Evolutionary conservation across 768 basidiomycete genomes (phyloP), one percentile per base, ranked within the genome.

Genomic region (Naganishia antarctica): DNA sequence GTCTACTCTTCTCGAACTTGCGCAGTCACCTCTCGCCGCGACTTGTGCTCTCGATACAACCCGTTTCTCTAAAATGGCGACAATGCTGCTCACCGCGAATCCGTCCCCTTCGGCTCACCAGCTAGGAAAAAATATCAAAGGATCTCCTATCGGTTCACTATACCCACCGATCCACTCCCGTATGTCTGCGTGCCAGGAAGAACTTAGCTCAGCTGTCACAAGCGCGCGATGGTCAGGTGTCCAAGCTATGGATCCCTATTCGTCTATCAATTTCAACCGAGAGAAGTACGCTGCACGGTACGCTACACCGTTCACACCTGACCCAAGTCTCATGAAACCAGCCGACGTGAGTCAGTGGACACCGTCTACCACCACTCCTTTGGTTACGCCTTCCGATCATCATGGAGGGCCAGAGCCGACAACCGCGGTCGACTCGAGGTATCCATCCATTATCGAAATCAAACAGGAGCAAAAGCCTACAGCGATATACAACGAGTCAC

Each of bases 321-420:
- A 53, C 34, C 32, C 3, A 4, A 53, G 51, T n/a, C n/a, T 53
- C 3, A 53, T 53, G 51, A 53, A 53, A 25, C 51, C 51, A 9
- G 34, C 25, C 18, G 34, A 53, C 15, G 9, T 53, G 11, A 18
- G n/a, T 32, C 32, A 31, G 9, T 53, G 51, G 51, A 53, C 32
- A 2, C 51, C 51, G n/a, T 37, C 18, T 11, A 37, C 37, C 12
- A 37, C 51, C 2, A 53, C 32, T 16, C 51, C 51, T 3, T 6
- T 53, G 29, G 32, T 37, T 6, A 53, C 51, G 3, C 51, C 51
- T 11, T 50, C 16, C 34, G 23, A 50, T n/a, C n/a, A n/a, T n/a
- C n/a, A n/a, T 31, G 16, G 31, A 16, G 18, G 16, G 2, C 3
- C 3, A 31, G 8, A 50, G 7, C 15, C 31, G 26, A 31, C 16